Base-by-base conservation (phyloP, 805 yeast species). In the Wickerhamiella qilinensis region DNA sequence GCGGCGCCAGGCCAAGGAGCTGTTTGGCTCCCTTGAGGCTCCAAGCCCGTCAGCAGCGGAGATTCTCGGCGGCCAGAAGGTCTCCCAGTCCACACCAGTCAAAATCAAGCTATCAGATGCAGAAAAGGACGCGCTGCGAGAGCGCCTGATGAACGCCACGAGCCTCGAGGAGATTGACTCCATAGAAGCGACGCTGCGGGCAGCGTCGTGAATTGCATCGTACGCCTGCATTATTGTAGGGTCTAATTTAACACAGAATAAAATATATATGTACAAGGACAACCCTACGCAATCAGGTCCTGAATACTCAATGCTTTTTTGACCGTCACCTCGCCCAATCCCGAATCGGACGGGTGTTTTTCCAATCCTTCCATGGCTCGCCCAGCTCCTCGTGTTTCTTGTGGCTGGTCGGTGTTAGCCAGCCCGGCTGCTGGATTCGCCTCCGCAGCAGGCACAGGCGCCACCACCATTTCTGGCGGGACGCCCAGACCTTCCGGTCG, bases 111-210 rank as follows among this genome's bases (percentile, higher is more conserved):
- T 82, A 47, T 62, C 75, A 1, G 68, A 63, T 0, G 72, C 67
- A 27, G 84, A 77, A 29, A 68, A 64, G 40, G 55, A 56, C 12
- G 57, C 59, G 34, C 56, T 86, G 36, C 64, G 75, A 44, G 52
- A 62, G 31, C 67, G 72, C 44, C 60, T 86, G 40, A 64, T 66
- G 38, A 61, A 58, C 24, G 93, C 95, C 1, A 66, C 73, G 3
- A 73, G 75, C 37, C 53, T 86, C 41, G 80, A 69, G 4, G 95
- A 86, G 45, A 80, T 85, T 5, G 80, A 76, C 41, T 60, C 71
- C 37, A 69, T 85, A 19, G 93, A 83, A 53, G 60, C 57, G 20
- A 62, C 71, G 17, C 58, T 79, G 33, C 56, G 57, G 39, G 58
- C 53, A 25, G 22, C 31, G 4, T 14, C 35, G n/a, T 29, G 16